Base-by-base conservation (phyloP, 768 basidiomycete species). In the Trametes elegans region DNA sequence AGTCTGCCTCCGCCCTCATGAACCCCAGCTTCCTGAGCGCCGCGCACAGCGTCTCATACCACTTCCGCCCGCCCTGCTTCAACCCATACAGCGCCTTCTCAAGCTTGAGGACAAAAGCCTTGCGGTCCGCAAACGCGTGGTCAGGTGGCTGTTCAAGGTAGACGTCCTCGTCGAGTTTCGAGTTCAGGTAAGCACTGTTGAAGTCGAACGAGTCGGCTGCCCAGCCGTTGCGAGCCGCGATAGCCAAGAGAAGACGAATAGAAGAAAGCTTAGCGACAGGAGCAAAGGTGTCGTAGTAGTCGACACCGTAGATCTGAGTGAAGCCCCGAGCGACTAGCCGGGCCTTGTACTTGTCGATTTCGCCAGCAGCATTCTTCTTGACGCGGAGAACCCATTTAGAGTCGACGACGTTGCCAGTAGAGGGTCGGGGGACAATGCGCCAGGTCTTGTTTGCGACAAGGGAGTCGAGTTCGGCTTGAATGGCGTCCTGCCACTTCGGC, bases 321-420 rank as follows among this genome's bases (percentile, higher is more conserved):
- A 68, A 73, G 2, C 75, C 73, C 31, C 68, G 63, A 0, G 72
- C 72, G 3, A 73, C 73, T 7, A 76, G 63, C 8, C 69, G 53
- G 0, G 66, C 72, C 51, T 75, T 73, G 62, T 70, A 67, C 0
- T 58, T 42, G 3, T 45, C 45, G 26, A 71, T 45, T 0, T 53
- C 49, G n/a, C 71, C 71, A 6, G 54, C 21, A 0, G 61, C 52
- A 34, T 73, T 64, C 24, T 51, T 42, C 58, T 76, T 76, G n/a
- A 57, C 38, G 40, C 55, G 63, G 61, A 67, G 73, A 2, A 74
- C 71, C 64, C 67, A 72, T 10, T 61, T 58, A 1, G 49, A 55
- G 9, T 52, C 40, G 7, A 64, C 45, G 16, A 58, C 43, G 14
- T 58, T 58, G 40, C 40, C 40, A 18, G 40, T 42, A 13, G 5